These are phyloP conservation scores for Candida pseudoglaebosa DNA, from an alignment of 805 yeast genomes.

Conservation along the genomic window DNA sequence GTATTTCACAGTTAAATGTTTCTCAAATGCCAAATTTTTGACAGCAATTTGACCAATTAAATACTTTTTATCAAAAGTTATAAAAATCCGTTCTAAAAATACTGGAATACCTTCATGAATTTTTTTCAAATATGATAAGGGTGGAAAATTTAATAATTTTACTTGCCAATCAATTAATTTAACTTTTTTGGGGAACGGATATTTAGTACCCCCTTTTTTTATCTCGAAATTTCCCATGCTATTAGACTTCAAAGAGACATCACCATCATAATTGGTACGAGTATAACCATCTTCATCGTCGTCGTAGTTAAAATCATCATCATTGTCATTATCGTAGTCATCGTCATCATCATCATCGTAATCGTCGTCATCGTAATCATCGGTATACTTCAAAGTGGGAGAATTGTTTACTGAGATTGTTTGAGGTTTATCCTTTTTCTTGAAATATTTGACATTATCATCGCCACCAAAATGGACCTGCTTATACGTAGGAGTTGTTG, in stretches of 20 bases:
- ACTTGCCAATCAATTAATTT: slow-evolving; percentile 41
- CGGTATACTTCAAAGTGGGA: slow-evolving; percentile 35
- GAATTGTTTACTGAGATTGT: slow-evolving; percentile 69
- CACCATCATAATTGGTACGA: slow-evolving; percentile 14
- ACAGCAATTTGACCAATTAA: slow-evolving; percentile 77
- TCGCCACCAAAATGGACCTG: slow-evolving; percentile 79
- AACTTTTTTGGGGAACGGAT: slow-evolving; percentile 7
- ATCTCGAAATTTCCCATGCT: slow-evolving; percentile 8
- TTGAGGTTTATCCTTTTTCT: slow-evolving; percentile 68
- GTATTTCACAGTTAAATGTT: slow-evolving; percentile 66
- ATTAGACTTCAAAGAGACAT: slow-evolving; percentile 8
- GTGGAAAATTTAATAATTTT: slow-evolving; percentile 38
- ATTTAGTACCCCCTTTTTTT: slow-evolving; percentile 9
- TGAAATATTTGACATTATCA: slow-evolving; percentile 67
- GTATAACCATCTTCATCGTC: slow-evolving; percentile 7
- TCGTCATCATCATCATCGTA: slow-evolving; percentile 23
- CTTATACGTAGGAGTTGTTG: slow-evolving; percentile 54
- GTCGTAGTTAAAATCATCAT: slow-evolving; percentile 14
- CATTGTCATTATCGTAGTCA: slow-evolving; percentile 18
- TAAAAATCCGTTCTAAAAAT: slow-evolving; percentile 60
- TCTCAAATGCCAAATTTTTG: slow-evolving; percentile 65
- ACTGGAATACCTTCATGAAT: slow-evolving; percentile 42
- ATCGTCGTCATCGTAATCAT: slow-evolving; percentile 14
- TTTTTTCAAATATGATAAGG: slow-evolving; percentile 43
- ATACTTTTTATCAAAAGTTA: slow-evolving; percentile 53